Percentiles rank a stretch among this genome's conserved stretches.
Evolutionary conservation across 164 flowering plant genomes (phyloP).

Genomic region (Magnolia changhungtana): DNA sequence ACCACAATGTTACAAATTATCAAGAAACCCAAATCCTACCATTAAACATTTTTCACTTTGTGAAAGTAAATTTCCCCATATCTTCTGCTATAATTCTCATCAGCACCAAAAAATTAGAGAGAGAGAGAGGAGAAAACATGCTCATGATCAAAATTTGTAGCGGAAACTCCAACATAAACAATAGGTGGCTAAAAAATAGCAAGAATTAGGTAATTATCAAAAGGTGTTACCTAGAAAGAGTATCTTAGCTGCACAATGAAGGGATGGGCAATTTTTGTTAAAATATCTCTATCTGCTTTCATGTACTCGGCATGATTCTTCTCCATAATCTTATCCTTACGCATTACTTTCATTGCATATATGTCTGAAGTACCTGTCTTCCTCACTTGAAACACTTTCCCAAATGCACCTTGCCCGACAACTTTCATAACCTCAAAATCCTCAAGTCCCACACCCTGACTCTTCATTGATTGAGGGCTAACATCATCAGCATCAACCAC

Average conservation of each 20-base stretch:
- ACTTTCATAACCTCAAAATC: slow-evolving; percentile 84
- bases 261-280: slow-evolving; percentile 80
- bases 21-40: background rate
- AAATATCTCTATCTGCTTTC: slow-evolving; percentile 89
- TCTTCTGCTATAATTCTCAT: background rate
- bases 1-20: no score
- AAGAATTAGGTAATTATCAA: background rate
- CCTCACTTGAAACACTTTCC: slow-evolving; percentile 70
- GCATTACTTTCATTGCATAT: slow-evolving; percentile 97
- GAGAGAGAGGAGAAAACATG: background rate
- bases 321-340: slow-evolving; percentile 77
- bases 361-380: slow-evolving; percentile 67
- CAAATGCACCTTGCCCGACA: slow-evolving; percentile 95
- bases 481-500: slow-evolving; percentile 14
- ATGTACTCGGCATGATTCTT: slow-evolving; percentile 82
- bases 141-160: background rate
- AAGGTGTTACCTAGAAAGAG: slow-evolving; percentile 70
- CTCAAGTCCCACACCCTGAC: slow-evolving; percentile 49
- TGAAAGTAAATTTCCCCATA: background rate
- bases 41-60: background rate
- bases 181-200: background rate
- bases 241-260: slow-evolving; percentile 84
- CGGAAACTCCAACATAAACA: background rate
- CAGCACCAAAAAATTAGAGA: background rate
- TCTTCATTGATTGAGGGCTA: slow-evolving; percentile 20